A percentile compares a stretch with the other conserved stretches of the same genome.
These are phyloP conservation scores for Polyporus arcularius DNA, from an alignment of 768 basidiomycete genomes.

Conservation along the genomic window DNA sequence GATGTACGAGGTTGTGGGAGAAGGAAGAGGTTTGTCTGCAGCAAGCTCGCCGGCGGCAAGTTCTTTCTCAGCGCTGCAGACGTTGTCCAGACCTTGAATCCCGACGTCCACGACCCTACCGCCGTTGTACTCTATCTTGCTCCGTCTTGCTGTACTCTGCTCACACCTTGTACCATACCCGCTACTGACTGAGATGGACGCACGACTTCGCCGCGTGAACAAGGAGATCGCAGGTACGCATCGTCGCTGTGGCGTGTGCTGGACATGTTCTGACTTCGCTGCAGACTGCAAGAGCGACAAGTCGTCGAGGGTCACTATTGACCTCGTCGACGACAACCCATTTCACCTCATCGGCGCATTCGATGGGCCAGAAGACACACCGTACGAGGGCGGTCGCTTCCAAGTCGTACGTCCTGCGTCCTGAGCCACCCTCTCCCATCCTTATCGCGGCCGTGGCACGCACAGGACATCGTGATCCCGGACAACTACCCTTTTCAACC, in stretches of 20 bases:
- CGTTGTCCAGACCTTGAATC: no score
- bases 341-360: constrained; percentile 93
- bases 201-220: constrained; percentile 85
- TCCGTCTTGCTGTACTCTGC: neutral
- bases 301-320: constrained; percentile 82
- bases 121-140: no score
- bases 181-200: constrained; percentile 59
- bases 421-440: constrained; percentile 1
- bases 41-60: no score
- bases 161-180: neutral
- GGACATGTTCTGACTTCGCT: neutral
- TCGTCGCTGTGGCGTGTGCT: neutral
- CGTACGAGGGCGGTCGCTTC: constrained; percentile 89
- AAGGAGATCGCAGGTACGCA: constrained; percentile 88
- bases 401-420: constrained; percentile 69
- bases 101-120: neutral
- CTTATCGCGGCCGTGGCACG: neutral
- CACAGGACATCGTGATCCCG: constrained; percentile 88
- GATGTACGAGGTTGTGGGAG: no score
- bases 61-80: no score
- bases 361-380: constrained; percentile 89
- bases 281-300: constrained; percentile 95
- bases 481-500: constrained; percentile 92
- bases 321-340: constrained; percentile 85
- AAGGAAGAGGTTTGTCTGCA: no score